These are phyloP conservation scores for Babesia microti DNA, from an alignment of 169 alveolate species.

Conservation along the genomic window DNA sequence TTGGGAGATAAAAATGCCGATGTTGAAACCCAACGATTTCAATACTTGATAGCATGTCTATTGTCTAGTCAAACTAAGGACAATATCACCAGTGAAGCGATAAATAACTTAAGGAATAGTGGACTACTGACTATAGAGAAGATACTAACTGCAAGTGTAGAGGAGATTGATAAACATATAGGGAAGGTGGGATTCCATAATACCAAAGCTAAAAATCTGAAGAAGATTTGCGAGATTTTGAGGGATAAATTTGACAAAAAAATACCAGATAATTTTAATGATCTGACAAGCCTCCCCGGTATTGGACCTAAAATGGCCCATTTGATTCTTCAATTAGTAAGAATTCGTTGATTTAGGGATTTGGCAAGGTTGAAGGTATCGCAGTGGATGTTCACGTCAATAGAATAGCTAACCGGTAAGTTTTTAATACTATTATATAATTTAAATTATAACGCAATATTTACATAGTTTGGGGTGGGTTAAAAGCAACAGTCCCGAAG, in stretches of 20 bases:
- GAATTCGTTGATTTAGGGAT: constrained; percentile 26
- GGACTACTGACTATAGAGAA: constrained; percentile 62
- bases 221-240: constrained; percentile 70
- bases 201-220: constrained; percentile 80
- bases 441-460: not conserved
- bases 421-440: constrained; percentile 5
- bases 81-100: constrained; percentile 64
- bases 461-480: constrained; percentile 79
- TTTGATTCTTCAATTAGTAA: constrained; percentile 75
- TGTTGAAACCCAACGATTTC: constrained; percentile 52
- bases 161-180: constrained; percentile 67
- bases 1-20: constrained; percentile 47
- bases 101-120: constrained; percentile 52
- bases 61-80: constrained; percentile 77
- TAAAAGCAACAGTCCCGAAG: constrained; percentile 79
- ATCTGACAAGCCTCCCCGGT: constrained; percentile 79
- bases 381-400: constrained; percentile 87
- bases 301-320: constrained; percentile 90
- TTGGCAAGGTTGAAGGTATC: constrained; percentile 73
- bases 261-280: constrained; percentile 79
- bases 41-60: constrained; percentile 67
- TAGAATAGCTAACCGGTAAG: constrained; percentile 69
- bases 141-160: constrained; percentile 51
- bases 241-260: constrained; percentile 71
- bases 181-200: constrained; percentile 85